Base-by-base conservation (phyloP, 306 rosid species). In the Dalbergia oliveri region DNA sequence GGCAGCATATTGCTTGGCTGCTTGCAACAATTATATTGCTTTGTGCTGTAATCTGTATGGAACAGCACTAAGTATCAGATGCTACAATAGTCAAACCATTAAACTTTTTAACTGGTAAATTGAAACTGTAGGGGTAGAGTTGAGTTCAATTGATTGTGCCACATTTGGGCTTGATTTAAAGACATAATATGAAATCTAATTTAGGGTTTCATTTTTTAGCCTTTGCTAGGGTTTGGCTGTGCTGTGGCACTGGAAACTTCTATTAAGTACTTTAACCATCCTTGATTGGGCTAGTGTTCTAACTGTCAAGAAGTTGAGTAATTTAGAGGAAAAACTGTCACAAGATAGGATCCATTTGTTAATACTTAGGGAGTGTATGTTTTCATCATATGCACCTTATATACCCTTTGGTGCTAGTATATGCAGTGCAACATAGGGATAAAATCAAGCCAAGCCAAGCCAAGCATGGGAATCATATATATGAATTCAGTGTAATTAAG, bases 221-320 rank as follows among this genome's bases (percentile, higher is more conserved):
- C 45, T 33, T 31, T 44, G 68, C 4, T 16, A 8, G 71, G 50
- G 72, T 75, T 62, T 76, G 21, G 47, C 19, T 34, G 47, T 59
- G 43, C 54, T 19, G 21, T 31, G 35, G 31, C 4, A 6, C 62
- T 62, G 50, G 60, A 74, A 74, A 14, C 68, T 73, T 31, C 35
- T 26, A 50, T 50, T 41, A 13, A 53, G 54, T 53, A 4, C 11
- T 35, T 51, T 13, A 37, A 51, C 63, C 35, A 47, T 63, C 63
- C 19, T 50, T 76, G 14, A 75, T 11, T 16, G 8, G 71, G 19
- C 45, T 74, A 74, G 69, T 44, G 79, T 31, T 74, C 60, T 73
- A 12, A 16, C 15, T 60, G 34, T 61, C 16, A 74, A 61, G 47
- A 62, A 23, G 7, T 4, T 43, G 47, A 43, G 47, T 43, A 43